A percentile compares a stretch with the other conserved stretches of the same genome.
phyloP scores from a whole-genome alignment of 371 early-diverging fungal genomes.

The Mucor racemosus region DNA sequence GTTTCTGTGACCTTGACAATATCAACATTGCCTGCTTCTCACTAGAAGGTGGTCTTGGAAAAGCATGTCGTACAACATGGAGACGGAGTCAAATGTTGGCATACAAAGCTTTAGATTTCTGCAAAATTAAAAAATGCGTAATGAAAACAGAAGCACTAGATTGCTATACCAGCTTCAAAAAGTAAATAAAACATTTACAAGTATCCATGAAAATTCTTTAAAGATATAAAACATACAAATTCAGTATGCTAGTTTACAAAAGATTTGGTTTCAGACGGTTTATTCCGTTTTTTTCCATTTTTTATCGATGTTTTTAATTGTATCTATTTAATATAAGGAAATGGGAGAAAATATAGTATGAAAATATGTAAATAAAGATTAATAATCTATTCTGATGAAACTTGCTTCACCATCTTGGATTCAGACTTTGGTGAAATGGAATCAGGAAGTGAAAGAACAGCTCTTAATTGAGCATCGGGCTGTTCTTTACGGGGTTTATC shows the following conservation, averaged over 20 bases:
- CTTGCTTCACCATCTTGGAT: slow-evolving; percentile 25
- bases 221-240: too few species aligned
- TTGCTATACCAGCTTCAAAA: too few species aligned
- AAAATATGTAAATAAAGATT: background rate
- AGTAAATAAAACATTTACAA: too few species aligned
- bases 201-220: too few species aligned
- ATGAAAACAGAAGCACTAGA: background rate
- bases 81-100: background rate
- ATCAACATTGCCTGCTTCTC: background rate
- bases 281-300: background rate
- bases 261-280: background rate
- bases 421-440: slow-evolving; percentile 23
- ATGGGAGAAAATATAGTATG: background rate
- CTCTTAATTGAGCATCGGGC: slow-evolving; percentile 52
- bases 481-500: slow-evolving; percentile 30
- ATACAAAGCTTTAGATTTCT: background rate
- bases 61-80: background rate
- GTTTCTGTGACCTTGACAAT: background rate
- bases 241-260: background rate
- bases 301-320: slow-evolving; percentile 3
- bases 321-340: background rate
- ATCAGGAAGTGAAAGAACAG: slow-evolving; percentile 50
- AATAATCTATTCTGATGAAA: slow-evolving; percentile 3
- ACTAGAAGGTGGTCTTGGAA: background rate
- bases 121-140: background rate